Evolutionary conservation across 805 yeast species (phyloP).

Genomic region (Suhomyces pyralidae): DNA sequence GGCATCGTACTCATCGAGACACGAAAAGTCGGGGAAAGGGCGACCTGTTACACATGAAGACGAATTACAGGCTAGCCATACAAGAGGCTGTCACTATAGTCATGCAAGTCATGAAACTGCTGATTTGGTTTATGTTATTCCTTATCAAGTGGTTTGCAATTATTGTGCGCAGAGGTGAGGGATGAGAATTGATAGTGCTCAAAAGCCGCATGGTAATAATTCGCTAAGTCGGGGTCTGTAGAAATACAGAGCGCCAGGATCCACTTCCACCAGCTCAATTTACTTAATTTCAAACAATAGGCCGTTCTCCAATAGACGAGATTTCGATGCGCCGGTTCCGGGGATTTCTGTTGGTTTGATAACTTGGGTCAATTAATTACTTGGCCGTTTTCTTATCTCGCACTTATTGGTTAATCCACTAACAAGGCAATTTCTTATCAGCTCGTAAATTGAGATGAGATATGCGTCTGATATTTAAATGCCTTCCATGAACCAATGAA

Average conservation of each 20-base stretch:
- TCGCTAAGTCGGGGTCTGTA: background rate
- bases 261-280: background rate
- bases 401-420: background rate
- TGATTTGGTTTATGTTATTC: background rate
- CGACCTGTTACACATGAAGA: background rate
- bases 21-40: background rate
- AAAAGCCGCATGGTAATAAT: background rate
- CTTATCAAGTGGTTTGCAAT: background rate
- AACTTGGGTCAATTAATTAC: background rate
- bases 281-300: background rate
- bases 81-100: background rate
- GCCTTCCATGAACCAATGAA: background rate
- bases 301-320: background rate
- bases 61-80: background rate
- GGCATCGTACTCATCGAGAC: background rate
- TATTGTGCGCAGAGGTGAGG: background rate
- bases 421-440: background rate
- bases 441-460: background rate
- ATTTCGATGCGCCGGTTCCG: background rate
- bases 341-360: background rate
- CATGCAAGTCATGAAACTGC: background rate
- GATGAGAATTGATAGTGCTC: background rate
- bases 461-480: background rate
- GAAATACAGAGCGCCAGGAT: background rate
- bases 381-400: background rate